phyloP scores from a whole-genome alignment of 139 green algal species.

The Coelastrella sp. region DNA sequence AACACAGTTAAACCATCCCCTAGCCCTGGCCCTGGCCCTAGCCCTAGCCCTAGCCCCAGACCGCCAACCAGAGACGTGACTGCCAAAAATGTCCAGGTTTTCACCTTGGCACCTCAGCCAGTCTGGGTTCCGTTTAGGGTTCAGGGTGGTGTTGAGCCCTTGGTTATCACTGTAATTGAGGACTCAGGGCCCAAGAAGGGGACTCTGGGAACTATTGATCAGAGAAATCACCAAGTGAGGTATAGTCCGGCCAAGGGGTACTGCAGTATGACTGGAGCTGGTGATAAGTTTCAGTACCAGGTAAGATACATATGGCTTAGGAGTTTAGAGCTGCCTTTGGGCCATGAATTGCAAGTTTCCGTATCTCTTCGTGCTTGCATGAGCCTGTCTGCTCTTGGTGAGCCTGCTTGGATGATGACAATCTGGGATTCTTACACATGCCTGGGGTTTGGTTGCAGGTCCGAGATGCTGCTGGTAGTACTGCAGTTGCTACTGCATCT shows the following conservation, averaged over 20 bases:
- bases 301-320: background rate
- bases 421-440: background rate
- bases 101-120: slow-evolving; percentile 2
- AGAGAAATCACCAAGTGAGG: background rate
- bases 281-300: background rate
- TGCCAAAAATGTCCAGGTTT: slow-evolving; percentile 2
- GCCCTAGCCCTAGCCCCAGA: background rate
- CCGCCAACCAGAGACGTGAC: background rate
- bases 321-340: background rate
- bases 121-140: slow-evolving; percentile 8
- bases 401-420: background rate
- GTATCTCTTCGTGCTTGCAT: background rate
- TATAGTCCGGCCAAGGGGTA: background rate
- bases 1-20: too few relatives aligned
- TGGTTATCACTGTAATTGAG: background rate
- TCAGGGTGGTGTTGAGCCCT: background rate
- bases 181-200: background rate
- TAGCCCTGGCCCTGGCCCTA: too few relatives aligned
- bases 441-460: background rate
- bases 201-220: background rate
- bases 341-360: background rate
- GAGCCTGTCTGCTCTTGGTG: background rate
- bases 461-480: background rate
- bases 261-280: background rate
- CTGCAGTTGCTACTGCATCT: background rate